Conservation (phyloP, 331 rosid genomes). For the Pyrus hybrid region DNA sequence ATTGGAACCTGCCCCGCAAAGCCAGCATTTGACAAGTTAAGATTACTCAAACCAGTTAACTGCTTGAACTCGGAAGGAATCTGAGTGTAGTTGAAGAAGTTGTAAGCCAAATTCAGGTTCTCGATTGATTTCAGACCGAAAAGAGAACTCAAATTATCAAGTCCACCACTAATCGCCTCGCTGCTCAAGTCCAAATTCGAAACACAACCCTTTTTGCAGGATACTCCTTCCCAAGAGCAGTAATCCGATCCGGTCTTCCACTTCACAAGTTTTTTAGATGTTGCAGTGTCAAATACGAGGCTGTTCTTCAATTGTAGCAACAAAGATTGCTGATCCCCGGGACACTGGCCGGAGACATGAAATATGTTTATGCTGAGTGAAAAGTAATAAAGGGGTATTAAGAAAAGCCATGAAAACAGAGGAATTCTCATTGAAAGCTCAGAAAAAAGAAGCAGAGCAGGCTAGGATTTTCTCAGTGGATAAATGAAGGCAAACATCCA, state of each 20-base stretch:
- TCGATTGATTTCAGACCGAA: slow-evolving; percentile 11
- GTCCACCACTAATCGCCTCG: neutral
- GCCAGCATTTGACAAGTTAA: slow-evolving; percentile 25
- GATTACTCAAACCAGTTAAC: neutral
- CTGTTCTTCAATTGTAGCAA: slow-evolving; percentile 25
- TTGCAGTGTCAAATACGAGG: neutral
- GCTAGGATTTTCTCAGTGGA: neutral
- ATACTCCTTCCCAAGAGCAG: slow-evolving; percentile 12
- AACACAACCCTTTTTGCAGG: no score
- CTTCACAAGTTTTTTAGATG: slow-evolving; percentile 14
- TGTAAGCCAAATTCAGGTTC: slow-evolving; percentile 17
- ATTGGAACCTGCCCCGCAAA: slow-evolving; percentile 27
- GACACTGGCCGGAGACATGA: slow-evolving; percentile 22
- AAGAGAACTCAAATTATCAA: slow-evolving; percentile 15
- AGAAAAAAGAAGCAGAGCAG: neutral
- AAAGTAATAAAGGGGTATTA: neutral
- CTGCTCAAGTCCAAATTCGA: slow-evolving; percentile 8
- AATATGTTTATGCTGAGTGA: neutral
- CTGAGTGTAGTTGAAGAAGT: neutral
- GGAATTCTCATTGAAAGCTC: neutral
- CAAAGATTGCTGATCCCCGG: slow-evolving; percentile 22
- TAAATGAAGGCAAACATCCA: neutral
- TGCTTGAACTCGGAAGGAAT: slow-evolving; percentile 6
- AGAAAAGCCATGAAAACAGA: slow-evolving; percentile 1
- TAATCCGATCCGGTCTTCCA: neutral